A percentile compares a stretch with the other conserved stretches of the same genome.
Evolutionary conservation across 1,284 basidiomycete genomes (phyloP).

Genomic region (Ustilago curta): DNA sequence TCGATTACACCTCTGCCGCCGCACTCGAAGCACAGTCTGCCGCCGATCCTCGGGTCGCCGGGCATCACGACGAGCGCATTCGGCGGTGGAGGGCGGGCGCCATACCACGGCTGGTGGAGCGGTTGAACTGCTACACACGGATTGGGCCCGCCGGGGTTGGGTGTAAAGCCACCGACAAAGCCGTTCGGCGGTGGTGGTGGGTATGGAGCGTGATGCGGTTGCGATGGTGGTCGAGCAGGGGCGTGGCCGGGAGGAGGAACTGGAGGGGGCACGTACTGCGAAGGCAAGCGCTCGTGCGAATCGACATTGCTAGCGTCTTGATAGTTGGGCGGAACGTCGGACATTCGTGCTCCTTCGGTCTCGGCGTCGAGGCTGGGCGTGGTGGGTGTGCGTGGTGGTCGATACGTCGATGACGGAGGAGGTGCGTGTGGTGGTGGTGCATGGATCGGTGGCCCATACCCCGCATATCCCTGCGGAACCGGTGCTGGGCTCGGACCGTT

Average conservation of each 20-base stretch:
- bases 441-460: constrained; percentile 7
- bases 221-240: constrained; percentile 13
- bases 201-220: constrained; percentile 18
- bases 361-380: constrained; percentile 34
- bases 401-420: constrained; percentile 1
- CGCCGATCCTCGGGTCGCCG: constrained; percentile 47
- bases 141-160: constrained; percentile 36
- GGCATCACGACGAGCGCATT: constrained; percentile 48
- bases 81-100: constrained; percentile 25
- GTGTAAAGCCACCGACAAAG: constrained; percentile 35
- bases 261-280: constrained; percentile 44
- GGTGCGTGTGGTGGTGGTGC: constrained; percentile 19
- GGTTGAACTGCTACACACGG: constrained; percentile 27
- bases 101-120: constrained; percentile 10
- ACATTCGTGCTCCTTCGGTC: constrained; percentile 45
- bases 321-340: constrained; percentile 52
- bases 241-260: constrained; percentile 28
- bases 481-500: not conserved
- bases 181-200: constrained; percentile 9
- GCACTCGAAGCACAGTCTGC: constrained; percentile 48
- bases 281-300: constrained; percentile 33
- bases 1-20: constrained; percentile 37
- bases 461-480: constrained; percentile 13
- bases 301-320: constrained; percentile 42
- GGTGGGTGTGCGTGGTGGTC: constrained; percentile 10